These are phyloP conservation scores for Kwoniella newhampshirensis DNA, from an alignment of 768 basidiomycete species.

Conservation along the genomic window DNA sequence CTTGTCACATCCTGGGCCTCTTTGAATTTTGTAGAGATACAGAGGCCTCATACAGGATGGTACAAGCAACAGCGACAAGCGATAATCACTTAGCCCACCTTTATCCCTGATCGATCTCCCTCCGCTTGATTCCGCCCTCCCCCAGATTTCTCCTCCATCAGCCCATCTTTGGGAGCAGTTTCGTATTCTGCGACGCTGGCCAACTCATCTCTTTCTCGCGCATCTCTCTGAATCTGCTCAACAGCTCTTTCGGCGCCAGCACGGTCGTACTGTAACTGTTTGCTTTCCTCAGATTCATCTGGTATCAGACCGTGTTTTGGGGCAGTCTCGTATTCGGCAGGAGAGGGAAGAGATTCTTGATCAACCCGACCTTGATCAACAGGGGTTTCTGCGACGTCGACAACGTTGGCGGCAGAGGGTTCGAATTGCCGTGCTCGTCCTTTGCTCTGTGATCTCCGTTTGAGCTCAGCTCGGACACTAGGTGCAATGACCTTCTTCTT, in stretches of 20 bases:
- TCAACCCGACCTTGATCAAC: constrained; percentile 4
- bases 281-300: too few relatives aligned
- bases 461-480: constrained; percentile 22
- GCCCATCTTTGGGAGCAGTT: not conserved
- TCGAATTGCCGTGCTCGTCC: too few relatives aligned
- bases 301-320: too few relatives aligned
- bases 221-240: constrained; percentile 5
- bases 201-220: not conserved
- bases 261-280: too few relatives aligned
- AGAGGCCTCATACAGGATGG: not conserved
- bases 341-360: not conserved
- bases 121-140: constrained; percentile 24
- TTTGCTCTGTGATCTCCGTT: constrained; percentile 15
- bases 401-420: not conserved
- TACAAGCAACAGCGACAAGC: not conserved
- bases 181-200: too few relatives aligned
- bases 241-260: too few relatives aligned
- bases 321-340: too few relatives aligned
- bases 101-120: constrained; percentile 51
- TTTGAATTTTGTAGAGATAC: too few relatives aligned
- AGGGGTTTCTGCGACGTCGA: constrained; percentile 5
- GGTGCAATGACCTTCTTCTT: constrained; percentile 48
- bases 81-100: constrained; percentile 38
- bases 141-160: constrained; percentile 4
- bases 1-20: too few relatives aligned